Evolutionary conservation across 345 rosid genomes (phyloP), one percentile per base, ranked within the genome.

Genomic region (Moringa oleifera): DNA sequence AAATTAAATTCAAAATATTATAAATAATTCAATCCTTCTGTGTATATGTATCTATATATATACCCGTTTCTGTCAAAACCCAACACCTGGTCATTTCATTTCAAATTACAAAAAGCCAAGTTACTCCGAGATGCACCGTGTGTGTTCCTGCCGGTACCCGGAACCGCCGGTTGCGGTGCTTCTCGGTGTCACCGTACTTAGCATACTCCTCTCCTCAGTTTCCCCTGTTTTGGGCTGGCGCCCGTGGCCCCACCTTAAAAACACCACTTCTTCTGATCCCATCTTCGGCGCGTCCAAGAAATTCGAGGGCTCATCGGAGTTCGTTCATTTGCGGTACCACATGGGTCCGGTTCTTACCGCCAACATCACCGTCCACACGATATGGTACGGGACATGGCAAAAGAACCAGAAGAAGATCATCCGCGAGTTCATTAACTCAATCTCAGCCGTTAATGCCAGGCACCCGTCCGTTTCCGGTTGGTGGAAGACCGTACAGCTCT

Each of bases 301-400:
- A 60, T 93, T 16, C 73, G 98, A 93, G 79, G 98, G 98, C 71
- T 93, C 98, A 41, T 93, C 98, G 10, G 90, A 90, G 61, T 81
- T 90, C 71, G 86, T 90, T 22, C 82, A 78, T 62, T 64, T 94
- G 66, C 88, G 85, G 58, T 90, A 90, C 84, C 99, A 94, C 65
- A 86, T 86, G 96, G 99, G 99, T 0, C 99, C 99, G 0, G 92
- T 94, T 57, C 84, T 94, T 58, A 83, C 99, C 49, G 80, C 77
- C 73, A 82, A 86, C 83, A 88, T 94, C 68, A 88, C 92, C 73
- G 79, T 94, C 64, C 89, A 90, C 75, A 59, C 84, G 23, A 94
- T 94, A 69, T 94, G 99, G 99, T 94, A 90, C 85, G 99, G 99
- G 57, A 66, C 55, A 60, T 94, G 97, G 97, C 62, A 73, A 23